Conservation (phyloP, 2,329 filamentous ascomycete species). For the Colletotrichum sp. region DNA sequence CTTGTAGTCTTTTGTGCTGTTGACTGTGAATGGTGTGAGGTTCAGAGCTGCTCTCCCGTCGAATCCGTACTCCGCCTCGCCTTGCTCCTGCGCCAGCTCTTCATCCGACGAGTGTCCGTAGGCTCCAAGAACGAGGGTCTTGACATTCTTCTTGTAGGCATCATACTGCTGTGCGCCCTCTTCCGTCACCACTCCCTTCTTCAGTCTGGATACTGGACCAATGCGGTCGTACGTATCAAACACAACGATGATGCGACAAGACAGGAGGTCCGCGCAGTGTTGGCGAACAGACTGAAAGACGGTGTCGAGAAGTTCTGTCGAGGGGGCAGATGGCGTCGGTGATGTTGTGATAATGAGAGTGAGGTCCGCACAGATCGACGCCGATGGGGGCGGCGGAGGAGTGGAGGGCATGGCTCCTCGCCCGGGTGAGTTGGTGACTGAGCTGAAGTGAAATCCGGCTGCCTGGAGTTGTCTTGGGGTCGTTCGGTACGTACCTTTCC, state of each 20-base stretch:
- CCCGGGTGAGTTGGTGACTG: neutral
- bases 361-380: slow-evolving; percentile 28
- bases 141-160: slow-evolving; percentile 54
- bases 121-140: slow-evolving; percentile 40
- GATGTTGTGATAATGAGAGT: slow-evolving; percentile 60
- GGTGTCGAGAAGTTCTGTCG: slow-evolving; percentile 54
- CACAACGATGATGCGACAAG: slow-evolving; percentile 54
- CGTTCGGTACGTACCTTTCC: neutral
- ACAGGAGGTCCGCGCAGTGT: slow-evolving; percentile 45
- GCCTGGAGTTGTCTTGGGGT: neutral
- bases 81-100: slow-evolving; percentile 18
- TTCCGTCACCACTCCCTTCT: slow-evolving; percentile 57
- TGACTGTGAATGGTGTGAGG: slow-evolving; percentile 32
- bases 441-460: neutral
- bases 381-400: neutral
- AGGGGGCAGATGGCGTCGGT: slow-evolving; percentile 58
- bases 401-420: neutral
- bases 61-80: slow-evolving; percentile 55
- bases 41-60: neutral
- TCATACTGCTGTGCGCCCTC: slow-evolving; percentile 46
- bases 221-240: slow-evolving; percentile 59
- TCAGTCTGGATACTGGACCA: slow-evolving; percentile 47
- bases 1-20: slow-evolving; percentile 35
- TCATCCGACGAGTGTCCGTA: slow-evolving; percentile 22
- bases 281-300: slow-evolving; percentile 50